phyloP scores from a whole-genome alignment of 257 asterid species.

The Solanum infundibuliforme region DNA sequence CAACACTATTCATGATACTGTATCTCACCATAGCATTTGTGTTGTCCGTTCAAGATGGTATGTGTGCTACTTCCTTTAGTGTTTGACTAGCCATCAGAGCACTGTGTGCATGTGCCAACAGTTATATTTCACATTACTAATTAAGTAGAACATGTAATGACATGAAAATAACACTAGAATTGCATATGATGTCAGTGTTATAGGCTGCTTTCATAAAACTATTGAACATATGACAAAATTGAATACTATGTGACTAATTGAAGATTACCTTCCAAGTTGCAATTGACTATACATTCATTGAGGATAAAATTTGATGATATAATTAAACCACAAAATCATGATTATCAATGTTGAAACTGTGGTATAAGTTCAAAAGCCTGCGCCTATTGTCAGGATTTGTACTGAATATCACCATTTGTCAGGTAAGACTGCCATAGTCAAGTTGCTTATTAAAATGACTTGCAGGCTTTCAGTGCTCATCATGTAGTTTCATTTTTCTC shows the following conservation, averaged over 20 bases:
- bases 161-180: background rate
- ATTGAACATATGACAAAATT: background rate
- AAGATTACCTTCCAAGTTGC: background rate
- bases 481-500: background rate
- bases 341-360: background rate
- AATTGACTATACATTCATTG: background rate
- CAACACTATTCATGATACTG: constrained; percentile 59
- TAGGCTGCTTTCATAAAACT: background rate
- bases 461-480: background rate
- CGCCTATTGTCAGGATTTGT: background rate
- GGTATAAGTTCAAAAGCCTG: background rate
- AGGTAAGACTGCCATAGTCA: background rate
- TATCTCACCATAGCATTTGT: constrained; percentile 52
- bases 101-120: background rate
- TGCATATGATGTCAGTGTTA: background rate
- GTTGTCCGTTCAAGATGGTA: constrained; percentile 80
- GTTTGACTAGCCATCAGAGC: background rate
- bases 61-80: background rate
- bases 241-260: background rate
- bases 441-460: background rate
- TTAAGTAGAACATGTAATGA: background rate
- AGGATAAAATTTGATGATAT: background rate
- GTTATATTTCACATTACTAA: background rate
- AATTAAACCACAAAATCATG: background rate
- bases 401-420: background rate